Conservation (phyloP, 106 monocot species). For the Allium fistulosum region DNA sequence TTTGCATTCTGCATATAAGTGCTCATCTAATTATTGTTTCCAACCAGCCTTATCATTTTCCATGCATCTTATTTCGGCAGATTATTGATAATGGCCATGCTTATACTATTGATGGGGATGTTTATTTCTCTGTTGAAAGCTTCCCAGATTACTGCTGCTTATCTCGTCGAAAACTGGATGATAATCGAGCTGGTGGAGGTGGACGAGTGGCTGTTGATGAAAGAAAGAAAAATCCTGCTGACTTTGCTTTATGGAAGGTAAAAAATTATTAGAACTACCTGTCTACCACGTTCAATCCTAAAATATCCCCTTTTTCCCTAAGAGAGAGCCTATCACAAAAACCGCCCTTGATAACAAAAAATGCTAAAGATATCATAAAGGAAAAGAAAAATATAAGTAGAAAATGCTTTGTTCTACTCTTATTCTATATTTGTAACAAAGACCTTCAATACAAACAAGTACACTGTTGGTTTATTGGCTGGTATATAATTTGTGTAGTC, state of each 20-base stretch:
- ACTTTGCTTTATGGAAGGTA: constrained; percentile 99
- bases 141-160: constrained; percentile 74
- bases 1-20: background rate
- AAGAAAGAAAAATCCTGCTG: constrained; percentile 79
- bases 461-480: too few species aligned
- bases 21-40: background rate
- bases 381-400: too few species aligned
- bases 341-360: too few species aligned
- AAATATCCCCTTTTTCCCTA: too few species aligned
- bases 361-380: too few species aligned
- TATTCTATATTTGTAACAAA: too few species aligned
- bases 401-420: too few species aligned
- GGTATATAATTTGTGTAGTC: too few species aligned
- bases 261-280: background rate
- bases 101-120: constrained; percentile 89
- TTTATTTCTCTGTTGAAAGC: constrained; percentile 88
- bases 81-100: constrained; percentile 75
- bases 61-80: constrained; percentile 17
- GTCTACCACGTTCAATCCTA: too few species aligned
- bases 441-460: too few species aligned
- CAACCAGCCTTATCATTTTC: too few species aligned
- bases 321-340: too few species aligned
- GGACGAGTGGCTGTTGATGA: constrained; percentile 69
- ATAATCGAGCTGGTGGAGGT: constrained; percentile 87
- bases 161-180: constrained; percentile 87